Percentiles rank a stretch among this genome's conserved stretches.
Conservation (phyloP, 345 rosid species). For the Noccaea bulbosa region DNA sequence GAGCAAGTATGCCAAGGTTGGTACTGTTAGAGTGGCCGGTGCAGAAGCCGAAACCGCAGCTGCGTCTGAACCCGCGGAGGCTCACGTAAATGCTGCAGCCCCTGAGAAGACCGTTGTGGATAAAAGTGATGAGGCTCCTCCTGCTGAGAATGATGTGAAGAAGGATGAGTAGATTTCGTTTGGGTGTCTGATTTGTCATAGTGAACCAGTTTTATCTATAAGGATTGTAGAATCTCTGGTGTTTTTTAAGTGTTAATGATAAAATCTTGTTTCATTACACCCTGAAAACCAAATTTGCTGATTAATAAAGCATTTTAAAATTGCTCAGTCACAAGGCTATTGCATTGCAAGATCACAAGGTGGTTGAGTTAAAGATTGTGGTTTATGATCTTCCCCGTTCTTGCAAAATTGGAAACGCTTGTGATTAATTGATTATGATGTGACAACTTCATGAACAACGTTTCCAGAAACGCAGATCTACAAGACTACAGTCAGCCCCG, state of each 20-base stretch:
- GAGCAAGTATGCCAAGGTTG: slow-evolving; percentile 95
- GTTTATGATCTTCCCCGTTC: too few species aligned
- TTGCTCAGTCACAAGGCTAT: neutral
- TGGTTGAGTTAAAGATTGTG: neutral
- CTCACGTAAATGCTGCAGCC: neutral
- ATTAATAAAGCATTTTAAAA: slow-evolving; percentile 3
- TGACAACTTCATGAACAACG: too few species aligned
- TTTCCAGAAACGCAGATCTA: too few species aligned
- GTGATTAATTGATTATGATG: too few species aligned
- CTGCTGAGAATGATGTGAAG: slow-evolving; percentile 33
- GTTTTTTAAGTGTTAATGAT: slow-evolving; percentile 11
- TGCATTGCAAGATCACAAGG: neutral
- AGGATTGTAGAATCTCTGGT: slow-evolving; percentile 25
- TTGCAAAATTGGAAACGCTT: too few species aligned
- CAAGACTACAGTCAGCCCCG: too few species aligned
- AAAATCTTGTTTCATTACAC: slow-evolving; percentile 14
- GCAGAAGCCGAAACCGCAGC: slow-evolving; percentile 54
- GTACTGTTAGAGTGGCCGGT: slow-evolving; percentile 60
- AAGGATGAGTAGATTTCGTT: slow-evolving; percentile 25
- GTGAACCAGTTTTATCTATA: slow-evolving; percentile 7
- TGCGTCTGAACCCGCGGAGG: slow-evolving; percentile 49
- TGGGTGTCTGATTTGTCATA: neutral
- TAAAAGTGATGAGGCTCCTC: slow-evolving; percentile 26
- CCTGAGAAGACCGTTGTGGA: slow-evolving; percentile 26
- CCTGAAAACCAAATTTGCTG: slow-evolving; percentile 3